Conservation (phyloP, 1,284 basidiomycete species). For the Earliella scabrosa region DNA sequence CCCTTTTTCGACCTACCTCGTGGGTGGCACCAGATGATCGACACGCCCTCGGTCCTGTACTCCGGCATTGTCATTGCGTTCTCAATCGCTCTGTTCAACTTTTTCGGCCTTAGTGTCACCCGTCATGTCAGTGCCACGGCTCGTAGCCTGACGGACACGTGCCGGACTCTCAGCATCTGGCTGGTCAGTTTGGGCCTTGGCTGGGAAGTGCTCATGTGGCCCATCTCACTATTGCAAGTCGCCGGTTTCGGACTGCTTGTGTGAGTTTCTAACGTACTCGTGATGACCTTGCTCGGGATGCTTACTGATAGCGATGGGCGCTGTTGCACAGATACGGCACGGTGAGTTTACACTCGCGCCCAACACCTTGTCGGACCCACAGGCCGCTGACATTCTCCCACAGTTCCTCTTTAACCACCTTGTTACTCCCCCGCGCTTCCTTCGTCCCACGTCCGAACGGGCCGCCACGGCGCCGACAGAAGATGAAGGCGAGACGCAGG, state of each 20-base stretch:
- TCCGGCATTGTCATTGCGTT: conserved; percentile 80
- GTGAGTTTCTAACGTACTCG: conserved; percentile 51
- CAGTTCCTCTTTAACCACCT: conserved; percentile 80
- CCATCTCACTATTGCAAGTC: conserved; percentile 86
- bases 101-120: conserved; percentile 93
- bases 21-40: conserved; percentile 89
- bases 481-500: conserved; percentile 57
- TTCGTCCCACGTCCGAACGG: conserved; percentile 43
- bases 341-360: conserved; percentile 21
- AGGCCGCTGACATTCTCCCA: conserved; percentile 8
- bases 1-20: conserved; percentile 83
- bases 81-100: conserved; percentile 88
- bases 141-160: conserved; percentile 92
- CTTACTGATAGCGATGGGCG: background rate
- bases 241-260: conserved; percentile 91
- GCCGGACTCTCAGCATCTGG: conserved; percentile 94
- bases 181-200: conserved; percentile 85
- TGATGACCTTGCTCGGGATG: conserved; percentile 11
- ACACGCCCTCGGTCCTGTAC: conserved; percentile 78
- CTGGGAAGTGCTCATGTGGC: conserved; percentile 90
- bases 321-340: conserved; percentile 36
- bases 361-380: background rate
- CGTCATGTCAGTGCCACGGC: conserved; percentile 89
- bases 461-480: conserved; percentile 29
- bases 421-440: conserved; percentile 63